Base-by-base conservation (phyloP, 768 basidiomycete species). In the Boletus huronensis region DNA sequence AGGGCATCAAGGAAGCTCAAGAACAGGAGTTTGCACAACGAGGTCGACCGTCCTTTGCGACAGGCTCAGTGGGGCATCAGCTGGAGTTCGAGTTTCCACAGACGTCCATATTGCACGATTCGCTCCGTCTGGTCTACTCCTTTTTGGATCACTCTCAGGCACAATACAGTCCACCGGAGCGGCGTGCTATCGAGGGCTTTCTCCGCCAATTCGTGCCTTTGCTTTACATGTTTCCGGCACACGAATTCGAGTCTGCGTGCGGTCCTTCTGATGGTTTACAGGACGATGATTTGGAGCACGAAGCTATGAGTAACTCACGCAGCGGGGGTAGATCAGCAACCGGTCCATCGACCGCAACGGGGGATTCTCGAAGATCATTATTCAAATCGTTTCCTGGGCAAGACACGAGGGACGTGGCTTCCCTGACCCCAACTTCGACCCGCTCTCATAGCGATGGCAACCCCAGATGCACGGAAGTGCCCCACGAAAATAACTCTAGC, bases 61-160 rank as follows among this genome's bases (percentile, higher is more conserved):
- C 66, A 56, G 79, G 78, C 28, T 75, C 75, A 48, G 79, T 79
- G 57, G 82, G 81, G 14, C 78, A 82, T 62, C 95, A 98, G 66
- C 81, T 94, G 39, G 84, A 88, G 61, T 95, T 86, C 66, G 71
- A 79, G 34, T 84, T 98, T 70, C 74, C 81, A 50, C 92, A 98
- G 68, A 82, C 80, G 8, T 80, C 81, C 19, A 88, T 96, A 40
- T 72, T 99, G 64, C 86, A 90, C 58, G 97, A 99, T 71, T 81
- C 85, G 26, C 80, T 96, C 68, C 93, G 93, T 76, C 80, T 99
- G 72, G 82, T 95, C 57, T 88, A 90, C 67, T 85, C 87, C 14
- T 98, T 91, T 76, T 79, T 99, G 61, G 96, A 98, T 64, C 91
- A 88, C 66, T 87, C 88, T 44, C 84, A 85, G 61, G 82, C 79